phyloP scores from a whole-genome alignment of 2,329 filamentous ascomycete species.

The Neocatenulostroma microsporum region DNA sequence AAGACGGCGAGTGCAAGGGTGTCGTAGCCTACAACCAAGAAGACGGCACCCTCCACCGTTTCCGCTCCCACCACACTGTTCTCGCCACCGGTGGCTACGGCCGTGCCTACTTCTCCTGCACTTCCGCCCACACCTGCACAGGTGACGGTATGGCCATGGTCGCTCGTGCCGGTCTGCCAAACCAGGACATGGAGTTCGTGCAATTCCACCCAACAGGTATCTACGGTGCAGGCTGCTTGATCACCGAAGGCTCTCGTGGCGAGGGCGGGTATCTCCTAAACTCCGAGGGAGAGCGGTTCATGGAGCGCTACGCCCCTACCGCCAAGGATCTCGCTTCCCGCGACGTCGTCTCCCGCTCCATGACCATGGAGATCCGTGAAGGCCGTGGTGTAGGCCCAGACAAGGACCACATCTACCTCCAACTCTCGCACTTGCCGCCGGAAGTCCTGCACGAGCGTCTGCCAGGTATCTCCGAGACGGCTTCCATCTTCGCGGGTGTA shows the following conservation, averaged over 20 bases:
- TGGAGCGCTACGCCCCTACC: constrained; percentile 96
- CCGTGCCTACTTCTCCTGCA: constrained; percentile 96
- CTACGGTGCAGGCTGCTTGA: constrained; percentile 95
- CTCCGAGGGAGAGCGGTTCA: constrained; percentile 96
- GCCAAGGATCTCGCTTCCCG: constrained; percentile 95
- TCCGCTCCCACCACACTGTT: constrained; percentile 94
- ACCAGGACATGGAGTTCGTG: constrained; percentile 99
- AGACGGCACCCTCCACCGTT: constrained; percentile 93
- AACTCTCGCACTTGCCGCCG: constrained; percentile 87
- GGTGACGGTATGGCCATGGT: constrained; percentile 99
- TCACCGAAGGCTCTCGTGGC: constrained; percentile 94
- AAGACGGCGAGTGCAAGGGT: constrained; percentile 93
- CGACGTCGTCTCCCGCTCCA: constrained; percentile 93
- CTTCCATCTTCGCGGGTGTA: constrained; percentile 92
- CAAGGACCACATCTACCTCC: constrained; percentile 98
- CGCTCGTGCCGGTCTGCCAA: constrained; percentile 89
- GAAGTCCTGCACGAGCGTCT: constrained; percentile 93
- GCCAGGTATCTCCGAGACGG: constrained; percentile 96
- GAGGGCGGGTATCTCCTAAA: constrained; percentile 98
- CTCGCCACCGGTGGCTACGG: constrained; percentile 96
- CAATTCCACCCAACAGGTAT: constrained; percentile 99
- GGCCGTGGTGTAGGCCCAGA: constrained; percentile 94
- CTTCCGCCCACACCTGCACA: constrained; percentile 95
- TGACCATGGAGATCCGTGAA: constrained; percentile 97
- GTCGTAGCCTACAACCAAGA: constrained; percentile 98